Percentiles rank a stretch among this genome's conserved stretches.
phyloP scores from a whole-genome alignment of 2,329 filamentous ascomycete genomes.

The Penicillium sp. region DNA sequence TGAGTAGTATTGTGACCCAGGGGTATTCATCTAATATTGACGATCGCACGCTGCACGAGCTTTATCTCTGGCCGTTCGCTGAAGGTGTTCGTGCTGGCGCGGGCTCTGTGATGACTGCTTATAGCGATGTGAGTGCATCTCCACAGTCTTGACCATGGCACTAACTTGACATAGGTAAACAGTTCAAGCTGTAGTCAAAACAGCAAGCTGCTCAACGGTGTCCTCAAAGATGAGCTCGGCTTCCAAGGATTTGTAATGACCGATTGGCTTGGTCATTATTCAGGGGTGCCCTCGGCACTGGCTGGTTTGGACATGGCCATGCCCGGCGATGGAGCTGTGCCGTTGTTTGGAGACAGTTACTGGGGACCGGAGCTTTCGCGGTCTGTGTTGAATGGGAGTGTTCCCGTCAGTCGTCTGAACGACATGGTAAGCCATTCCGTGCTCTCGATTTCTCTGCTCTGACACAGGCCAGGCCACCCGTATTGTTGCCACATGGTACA shows the following conservation, averaged over 20 bases:
- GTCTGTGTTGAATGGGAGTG: conserved; percentile 58
- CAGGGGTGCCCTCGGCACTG: conserved; percentile 61
- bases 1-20: conserved; percentile 46
- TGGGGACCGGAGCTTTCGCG: conserved; percentile 60
- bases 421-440: conserved; percentile 39
- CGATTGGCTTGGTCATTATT: conserved; percentile 68
- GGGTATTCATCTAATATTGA: conserved; percentile 54
- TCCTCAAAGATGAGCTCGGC: conserved; percentile 73
- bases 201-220: conserved; percentile 66
- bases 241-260: conserved; percentile 73
- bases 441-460: neutral
- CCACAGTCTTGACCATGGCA: neutral
- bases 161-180: conserved; percentile 54
- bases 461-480: conserved; percentile 49
- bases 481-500: conserved; percentile 60
- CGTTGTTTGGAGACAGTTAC: conserved; percentile 55
- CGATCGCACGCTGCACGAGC: conserved; percentile 51
- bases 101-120: conserved; percentile 48
- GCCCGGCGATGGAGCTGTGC: conserved; percentile 61
- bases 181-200: conserved; percentile 69
- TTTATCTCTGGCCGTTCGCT: conserved; percentile 54
- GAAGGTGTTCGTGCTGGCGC: conserved; percentile 52
- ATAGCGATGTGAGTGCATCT: conserved; percentile 40
- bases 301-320: conserved; percentile 70
- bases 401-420: conserved; percentile 60